These are phyloP conservation scores for Aspergillus amoenus DNA, from an alignment of 2,329 filamentous ascomycete species.

Conservation along the genomic window DNA sequence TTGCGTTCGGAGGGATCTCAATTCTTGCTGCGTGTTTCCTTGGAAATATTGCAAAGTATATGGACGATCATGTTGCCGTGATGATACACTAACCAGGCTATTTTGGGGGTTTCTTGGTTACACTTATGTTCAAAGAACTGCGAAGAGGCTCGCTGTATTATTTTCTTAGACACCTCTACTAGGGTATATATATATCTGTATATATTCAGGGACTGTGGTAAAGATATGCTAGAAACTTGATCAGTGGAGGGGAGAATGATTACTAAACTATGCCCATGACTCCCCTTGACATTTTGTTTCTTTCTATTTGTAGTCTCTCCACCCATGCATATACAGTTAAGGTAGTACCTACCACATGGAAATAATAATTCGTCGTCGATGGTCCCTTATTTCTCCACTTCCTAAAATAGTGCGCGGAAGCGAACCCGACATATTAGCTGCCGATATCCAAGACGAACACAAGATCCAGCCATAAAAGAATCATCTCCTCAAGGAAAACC, in stretches of 20 bases:
- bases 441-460: background rate
- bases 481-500: too few species aligned
- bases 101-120: background rate
- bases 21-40: conserved; percentile 60
- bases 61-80: conserved; percentile 60
- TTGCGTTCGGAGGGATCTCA: conserved; percentile 59
- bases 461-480: too few species aligned
- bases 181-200: background rate
- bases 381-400: background rate
- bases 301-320: background rate
- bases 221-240: background rate
- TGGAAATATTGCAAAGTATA: conserved; percentile 58
- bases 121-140: background rate
- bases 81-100: conserved; percentile 29
- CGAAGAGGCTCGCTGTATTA: background rate
- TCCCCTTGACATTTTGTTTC: background rate
- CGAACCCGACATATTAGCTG: background rate
- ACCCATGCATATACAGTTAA: background rate
- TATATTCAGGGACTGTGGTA: background rate
- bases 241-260: background rate
- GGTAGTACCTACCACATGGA: too few species aligned
- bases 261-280: background rate
- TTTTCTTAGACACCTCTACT: background rate
- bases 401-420: background rate
- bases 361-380: background rate